phyloP scores from a whole-genome alignment of 805 yeast species.

The Brettanomyces sp. region DNA sequence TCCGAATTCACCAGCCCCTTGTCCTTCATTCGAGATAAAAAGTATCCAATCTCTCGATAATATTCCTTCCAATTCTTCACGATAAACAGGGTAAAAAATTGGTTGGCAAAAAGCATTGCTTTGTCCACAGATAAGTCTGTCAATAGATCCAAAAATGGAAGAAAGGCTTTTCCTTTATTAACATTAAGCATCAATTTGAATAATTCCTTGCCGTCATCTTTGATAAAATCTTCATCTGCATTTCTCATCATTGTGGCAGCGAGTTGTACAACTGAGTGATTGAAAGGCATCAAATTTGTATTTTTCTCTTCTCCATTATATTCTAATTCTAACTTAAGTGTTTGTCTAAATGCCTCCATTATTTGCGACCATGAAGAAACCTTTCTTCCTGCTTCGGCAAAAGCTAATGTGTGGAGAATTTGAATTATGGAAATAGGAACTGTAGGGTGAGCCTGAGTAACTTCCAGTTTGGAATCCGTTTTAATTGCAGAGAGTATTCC shows the following conservation, averaged over 20 bases:
- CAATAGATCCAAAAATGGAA: constrained; percentile 39
- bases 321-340: constrained; percentile 2
- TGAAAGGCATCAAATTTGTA: constrained; percentile 6
- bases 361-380: constrained; percentile 40
- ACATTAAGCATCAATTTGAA: constrained; percentile 31
- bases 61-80: constrained; percentile 30
- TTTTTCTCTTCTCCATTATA: constrained; percentile 6
- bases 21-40: constrained; percentile 29
- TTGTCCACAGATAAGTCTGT: constrained; percentile 34
- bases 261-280: constrained; percentile 31
- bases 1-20: constrained; percentile 12
- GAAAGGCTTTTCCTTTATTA: constrained; percentile 28
- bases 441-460: constrained; percentile 4
- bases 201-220: constrained; percentile 36
- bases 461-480: constrained; percentile 6
- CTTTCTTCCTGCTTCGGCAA: constrained; percentile 65
- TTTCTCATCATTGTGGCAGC: constrained; percentile 47
- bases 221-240: constrained; percentile 31
- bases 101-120: constrained; percentile 34
- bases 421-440: constrained; percentile 26
- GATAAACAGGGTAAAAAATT: constrained; percentile 40
- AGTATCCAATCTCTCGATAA: constrained; percentile 30
- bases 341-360: constrained; percentile 9
- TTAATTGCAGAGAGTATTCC: constrained; percentile 17
- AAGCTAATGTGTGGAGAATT: constrained; percentile 39